Evolutionary conservation across 495 filamentous ascomycete species (phyloP).

Genomic region (Clavariopsis aquatica): DNA sequence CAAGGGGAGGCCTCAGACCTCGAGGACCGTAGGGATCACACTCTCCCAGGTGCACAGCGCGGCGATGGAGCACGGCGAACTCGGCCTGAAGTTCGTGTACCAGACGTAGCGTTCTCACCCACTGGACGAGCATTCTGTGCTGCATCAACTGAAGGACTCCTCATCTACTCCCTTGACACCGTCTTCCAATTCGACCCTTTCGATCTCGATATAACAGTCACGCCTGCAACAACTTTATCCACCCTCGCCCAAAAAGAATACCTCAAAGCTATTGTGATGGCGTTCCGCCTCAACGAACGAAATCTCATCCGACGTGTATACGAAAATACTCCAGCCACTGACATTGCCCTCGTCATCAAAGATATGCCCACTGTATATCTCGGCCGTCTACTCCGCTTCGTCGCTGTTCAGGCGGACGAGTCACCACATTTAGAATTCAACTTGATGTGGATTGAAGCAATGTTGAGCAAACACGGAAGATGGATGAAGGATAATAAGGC

Average conservation of each 20-base stretch:
- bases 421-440: slow-evolving; percentile 93
- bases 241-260: slow-evolving; percentile 77
- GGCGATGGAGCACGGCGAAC: slow-evolving; percentile 78
- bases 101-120: slow-evolving; percentile 81
- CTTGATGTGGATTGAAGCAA: slow-evolving; percentile 84
- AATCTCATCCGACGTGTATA: slow-evolving; percentile 79
- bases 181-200: slow-evolving; percentile 86
- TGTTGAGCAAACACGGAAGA: slow-evolving; percentile 77
- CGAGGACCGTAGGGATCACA: slow-evolving; percentile 77
- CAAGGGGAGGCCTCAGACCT: slow-evolving; percentile 86
- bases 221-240: slow-evolving; percentile 74
- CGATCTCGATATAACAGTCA: slow-evolving; percentile 90
- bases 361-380: slow-evolving; percentile 86
- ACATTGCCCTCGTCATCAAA: slow-evolving; percentile 75
- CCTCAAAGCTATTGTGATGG: slow-evolving; percentile 92
- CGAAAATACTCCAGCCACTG: slow-evolving; percentile 72
- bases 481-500: slow-evolving; percentile 77
- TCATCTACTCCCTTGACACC: slow-evolving; percentile 84
- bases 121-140: slow-evolving; percentile 90
- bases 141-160: slow-evolving; percentile 87
- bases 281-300: slow-evolving; percentile 86
- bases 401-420: slow-evolving; percentile 84
- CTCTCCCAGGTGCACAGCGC: slow-evolving; percentile 84
- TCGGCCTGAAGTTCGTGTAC: slow-evolving; percentile 82
- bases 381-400: slow-evolving; percentile 73